These are phyloP conservation scores for Henningerozyma blattae DNA, from an alignment of 805 yeast genomes.

Conservation along the genomic window DNA sequence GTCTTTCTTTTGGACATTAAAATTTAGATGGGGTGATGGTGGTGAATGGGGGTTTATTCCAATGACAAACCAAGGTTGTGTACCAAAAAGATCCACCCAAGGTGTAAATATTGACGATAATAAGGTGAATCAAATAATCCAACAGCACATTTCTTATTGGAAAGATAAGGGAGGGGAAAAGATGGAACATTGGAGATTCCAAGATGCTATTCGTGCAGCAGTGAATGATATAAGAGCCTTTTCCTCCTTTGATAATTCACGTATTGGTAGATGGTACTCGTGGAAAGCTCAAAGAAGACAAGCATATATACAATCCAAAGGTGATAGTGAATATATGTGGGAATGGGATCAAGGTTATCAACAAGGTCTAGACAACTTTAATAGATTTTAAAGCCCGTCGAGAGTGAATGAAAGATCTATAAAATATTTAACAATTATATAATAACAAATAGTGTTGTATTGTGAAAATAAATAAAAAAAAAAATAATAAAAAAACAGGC, in stretches of 20 bases:
- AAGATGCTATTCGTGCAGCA: conserved; percentile 66
- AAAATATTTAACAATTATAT: too few relatives aligned
- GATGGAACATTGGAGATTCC: conserved; percentile 72
- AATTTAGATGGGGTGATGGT: conserved; percentile 79
- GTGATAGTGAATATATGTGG: conserved; percentile 54
- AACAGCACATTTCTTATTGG: conserved; percentile 61
- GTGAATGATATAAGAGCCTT: conserved; percentile 67
- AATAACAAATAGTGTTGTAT: too few relatives aligned
- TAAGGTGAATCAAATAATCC: conserved; percentile 18
- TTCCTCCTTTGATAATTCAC: conserved; percentile 54
- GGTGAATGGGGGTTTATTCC: conserved; percentile 94
- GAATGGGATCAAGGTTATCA: conserved; percentile 85
- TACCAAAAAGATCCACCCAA: conserved; percentile 26
- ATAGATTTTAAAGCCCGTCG: too few relatives aligned
- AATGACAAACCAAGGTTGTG: conserved; percentile 53
- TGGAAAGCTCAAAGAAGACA: conserved; percentile 52
- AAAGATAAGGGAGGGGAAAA: conserved; percentile 39
- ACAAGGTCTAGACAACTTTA: too few relatives aligned
- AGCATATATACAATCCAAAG: conserved; percentile 49
- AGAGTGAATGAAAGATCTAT: too few relatives aligned
- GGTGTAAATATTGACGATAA: conserved; percentile 20
- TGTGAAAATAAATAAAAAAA: too few relatives aligned
- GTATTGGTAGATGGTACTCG: conserved; percentile 60
- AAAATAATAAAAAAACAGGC: too few relatives aligned
- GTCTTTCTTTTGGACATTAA: conserved; percentile 80